phyloP scores from a whole-genome alignment of 2,329 filamentous ascomycete genomes.

The Claviceps humidiphila region DNA sequence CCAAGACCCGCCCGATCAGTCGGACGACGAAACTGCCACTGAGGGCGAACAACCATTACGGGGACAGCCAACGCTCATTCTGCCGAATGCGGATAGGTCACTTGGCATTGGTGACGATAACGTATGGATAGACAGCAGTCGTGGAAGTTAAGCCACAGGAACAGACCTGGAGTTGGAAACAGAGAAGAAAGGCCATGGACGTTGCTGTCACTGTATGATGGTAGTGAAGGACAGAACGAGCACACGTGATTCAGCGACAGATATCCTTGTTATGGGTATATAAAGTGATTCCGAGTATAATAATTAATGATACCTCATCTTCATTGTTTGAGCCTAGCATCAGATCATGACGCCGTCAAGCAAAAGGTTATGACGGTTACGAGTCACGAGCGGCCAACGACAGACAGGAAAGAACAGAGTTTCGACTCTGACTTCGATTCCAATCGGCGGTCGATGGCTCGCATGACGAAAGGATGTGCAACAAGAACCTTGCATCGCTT shows the following conservation, averaged over 20 bases:
- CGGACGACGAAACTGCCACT: conserved; percentile 14
- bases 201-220: neutral
- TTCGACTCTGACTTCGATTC: too few relatives aligned
- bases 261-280: neutral
- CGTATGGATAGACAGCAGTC: conserved; percentile 21
- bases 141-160: neutral
- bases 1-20: conserved; percentile 35
- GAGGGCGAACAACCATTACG: conserved; percentile 12
- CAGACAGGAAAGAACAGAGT: neutral
- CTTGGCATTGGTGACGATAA: conserved; percentile 27
- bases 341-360: neutral
- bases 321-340: neutral
- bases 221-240: neutral
- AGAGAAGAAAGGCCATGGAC: neutral
- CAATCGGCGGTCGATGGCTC: too few relatives aligned
- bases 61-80: conserved; percentile 13
- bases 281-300: neutral
- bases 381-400: neutral
- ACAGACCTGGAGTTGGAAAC: too few relatives aligned
- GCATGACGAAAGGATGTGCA: too few relatives aligned
- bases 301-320: neutral
- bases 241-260: neutral
- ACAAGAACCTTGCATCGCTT: neutral
- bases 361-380: neutral
- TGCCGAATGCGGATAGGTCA: conserved; percentile 22